Base-by-base conservation (phyloP, 257 asterid species). In the Pogostemon cablin region DNA sequence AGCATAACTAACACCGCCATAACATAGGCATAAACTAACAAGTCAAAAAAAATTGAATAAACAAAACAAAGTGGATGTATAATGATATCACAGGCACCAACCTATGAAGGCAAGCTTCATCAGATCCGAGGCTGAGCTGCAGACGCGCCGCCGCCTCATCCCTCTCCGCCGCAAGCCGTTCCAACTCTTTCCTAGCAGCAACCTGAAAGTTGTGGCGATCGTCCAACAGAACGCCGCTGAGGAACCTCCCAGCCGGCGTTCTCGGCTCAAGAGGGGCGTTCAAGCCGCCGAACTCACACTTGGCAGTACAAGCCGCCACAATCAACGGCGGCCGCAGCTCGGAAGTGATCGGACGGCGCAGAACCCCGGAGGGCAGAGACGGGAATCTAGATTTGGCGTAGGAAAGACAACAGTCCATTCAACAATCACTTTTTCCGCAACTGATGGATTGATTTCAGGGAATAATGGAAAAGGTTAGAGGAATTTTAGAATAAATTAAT, bases 51-150 rank as follows among this genome's bases (percentile, higher is more conserved):
- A 4, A 53, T 25, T 6, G 35, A 39, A 55, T 37, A 55, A 62
- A 1, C 9, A 57, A 53, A 10, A 55, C 37, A 46, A 40, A 39
- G 38, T 17, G 20, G 5, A 52, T 57, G 52, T 4, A 7, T 40
- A 39, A 0, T 7, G 7, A 48, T 48, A n/a, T 25, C 6, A 52
- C 3, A 40, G 42, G 56, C 44, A 79, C 84, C 57, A 60, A 93
- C 99, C 96, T 88, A 71, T 86, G 91, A 60, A 95, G 96, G 74
- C 78, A 78, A 65, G 93, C 93, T 81, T 87, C 93, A 72, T 79
- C 88, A 4, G 98, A 91, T 75, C 80, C 86, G 38, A 78, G 70
- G 79, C 95, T 85, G 72, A 82, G 79, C 76, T 73, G 76, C 82
- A 81, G 52, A 50, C 93, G 79, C 41, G 85, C 86, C 81, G 71